A percentile compares a stretch with the other conserved stretches of the same genome.
Evolutionary conservation across 148 eudicot species (phyloP).

Genomic region (Vaccinium macrocarpon): DNA sequence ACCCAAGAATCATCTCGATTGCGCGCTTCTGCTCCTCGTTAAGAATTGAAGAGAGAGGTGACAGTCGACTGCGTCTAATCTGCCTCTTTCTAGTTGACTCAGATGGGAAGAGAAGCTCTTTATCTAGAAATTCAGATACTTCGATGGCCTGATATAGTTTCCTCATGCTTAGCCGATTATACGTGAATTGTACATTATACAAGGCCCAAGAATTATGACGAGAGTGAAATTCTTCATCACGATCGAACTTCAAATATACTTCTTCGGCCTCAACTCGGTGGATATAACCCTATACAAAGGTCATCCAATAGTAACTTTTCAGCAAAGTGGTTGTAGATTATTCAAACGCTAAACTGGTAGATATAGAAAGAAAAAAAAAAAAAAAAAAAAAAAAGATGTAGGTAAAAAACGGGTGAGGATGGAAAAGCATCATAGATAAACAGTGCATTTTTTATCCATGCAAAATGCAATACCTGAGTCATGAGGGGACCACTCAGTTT

Average conservation of each 20-base stretch:
- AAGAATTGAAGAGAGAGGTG: constrained; percentile 50
- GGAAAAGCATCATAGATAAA: background rate
- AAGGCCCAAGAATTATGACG: constrained; percentile 34
- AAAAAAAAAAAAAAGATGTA: background rate
- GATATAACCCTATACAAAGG: constrained; percentile 63
- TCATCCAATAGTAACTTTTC: constrained; percentile 2
- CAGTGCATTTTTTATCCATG: background rate
- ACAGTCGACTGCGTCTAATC: constrained; percentile 31
- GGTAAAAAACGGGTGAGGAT: background rate
- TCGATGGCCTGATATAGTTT: constrained; percentile 77
- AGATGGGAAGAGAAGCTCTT: constrained; percentile 59
- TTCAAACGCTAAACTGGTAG: background rate
- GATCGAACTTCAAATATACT: constrained; percentile 55
- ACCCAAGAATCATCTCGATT: constrained; percentile 59
- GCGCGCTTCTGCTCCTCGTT: constrained; percentile 72
- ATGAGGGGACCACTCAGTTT: background rate
- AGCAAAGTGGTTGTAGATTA: background rate
- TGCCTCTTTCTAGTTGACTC: constrained; percentile 34
- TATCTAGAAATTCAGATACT: constrained; percentile 45
- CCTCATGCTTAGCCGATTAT: constrained; percentile 59
- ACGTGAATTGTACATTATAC: constrained; percentile 71
- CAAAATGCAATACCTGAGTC: background rate
- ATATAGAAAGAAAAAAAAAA: background rate
- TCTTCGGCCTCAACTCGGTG: constrained; percentile 95
- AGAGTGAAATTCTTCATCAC: constrained; percentile 43